Evolutionary conservation across 2,329 filamentous ascomycete genomes (phyloP), one percentile per base, ranked within the genome.

Genomic region (Nigrospora sphaerica): DNA sequence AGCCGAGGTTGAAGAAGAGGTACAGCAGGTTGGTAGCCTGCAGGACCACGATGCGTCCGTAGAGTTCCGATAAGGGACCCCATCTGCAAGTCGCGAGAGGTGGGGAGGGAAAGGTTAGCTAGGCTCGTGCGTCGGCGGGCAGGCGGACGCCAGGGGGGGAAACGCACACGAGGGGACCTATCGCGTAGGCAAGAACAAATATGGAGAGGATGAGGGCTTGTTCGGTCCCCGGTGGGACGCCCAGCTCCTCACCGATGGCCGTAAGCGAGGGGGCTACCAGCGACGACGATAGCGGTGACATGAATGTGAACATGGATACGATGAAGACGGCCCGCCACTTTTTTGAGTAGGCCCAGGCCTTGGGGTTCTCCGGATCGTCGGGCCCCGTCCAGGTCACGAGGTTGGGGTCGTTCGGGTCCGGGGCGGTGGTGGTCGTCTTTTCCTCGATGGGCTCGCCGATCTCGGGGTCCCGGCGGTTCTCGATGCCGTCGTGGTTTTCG

Each of bases 281-380:
- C 33, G 77, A 78, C 5, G 77, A 81, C 2, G 76, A 75, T 9
- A 81, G 68, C 0, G 78, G 77, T 3, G 79, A 80, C 49, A 84
- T 77, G 52, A 83, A 72, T 2, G 78, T 81, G 57, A 81, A 81
- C 42, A 69, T 62, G 4, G 75, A 76, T 31, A 82, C 67, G 45
- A 79, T 67, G 35, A 78, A 63, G 2, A 77, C 73, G 17, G 73
- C 72, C 2, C 64, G 62, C 81, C 80, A 84, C 60, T 82, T 83
- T 57, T 70, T 74, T 32, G 60, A 63, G 31, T 62, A 64, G 0
- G 68, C 49, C 80, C 81, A 85, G 60, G 81, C 80, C 59, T 70
- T 70, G 10, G 74, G 74, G 52, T 76, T 75, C 34, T 65, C 60
- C 1, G 65, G 65, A 54, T 77, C 74, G 44, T 80, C 67, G 4